Base-by-base conservation (phyloP, 768 basidiomycete species). In the Xerocomellus amylosporus region DNA sequence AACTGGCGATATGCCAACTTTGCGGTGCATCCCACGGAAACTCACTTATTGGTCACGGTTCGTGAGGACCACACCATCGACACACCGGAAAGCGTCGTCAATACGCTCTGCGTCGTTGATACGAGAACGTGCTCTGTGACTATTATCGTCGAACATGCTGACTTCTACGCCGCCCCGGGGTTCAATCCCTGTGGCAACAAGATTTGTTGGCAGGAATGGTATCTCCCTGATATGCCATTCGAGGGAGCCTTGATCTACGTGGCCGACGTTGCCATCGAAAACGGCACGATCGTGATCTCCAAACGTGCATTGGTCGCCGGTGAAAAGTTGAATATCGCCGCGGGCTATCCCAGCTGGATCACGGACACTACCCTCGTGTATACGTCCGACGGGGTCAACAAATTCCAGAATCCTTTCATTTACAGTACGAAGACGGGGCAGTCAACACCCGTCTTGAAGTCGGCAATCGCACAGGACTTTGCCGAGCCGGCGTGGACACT, bases 201-300 rank as follows among this genome's bases (percentile, higher is more conserved):
- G 50, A 60, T 89, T 6, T 76, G 74, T 0, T 90, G 83, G 82
- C 71, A 81, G 43, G 74, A 83, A 55, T 88, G 86, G 87, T 73
- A 64, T 53, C 84, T 84, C 39, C 83, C 83, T 0, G 75, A 82
- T 57, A 83, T 85, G 83, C 80, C 87, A 5, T 89, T 84, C 83
- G 79, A 84, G 58, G 83, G 82, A 10, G 70, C 75, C 5, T 71
- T 79, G 53, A 71, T 88, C 54, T 73, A 76, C 62, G 64, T 84
- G 44, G 86, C 78, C 0, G 69, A 78, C 13, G 66, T 84, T 15
- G 20, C 13, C 12, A 8, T 41, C 10, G 8, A 33, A 2, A 3
- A 5, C 4, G 46, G 31, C 4, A 34, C 1, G 5, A 36, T 81
- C 19, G 48, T 58, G 8, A 48, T 83, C 22, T 73, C 77, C 48